Base-by-base conservation (phyloP, 2,329 filamentous ascomycete species). In the Beauveria sp. region DNA sequence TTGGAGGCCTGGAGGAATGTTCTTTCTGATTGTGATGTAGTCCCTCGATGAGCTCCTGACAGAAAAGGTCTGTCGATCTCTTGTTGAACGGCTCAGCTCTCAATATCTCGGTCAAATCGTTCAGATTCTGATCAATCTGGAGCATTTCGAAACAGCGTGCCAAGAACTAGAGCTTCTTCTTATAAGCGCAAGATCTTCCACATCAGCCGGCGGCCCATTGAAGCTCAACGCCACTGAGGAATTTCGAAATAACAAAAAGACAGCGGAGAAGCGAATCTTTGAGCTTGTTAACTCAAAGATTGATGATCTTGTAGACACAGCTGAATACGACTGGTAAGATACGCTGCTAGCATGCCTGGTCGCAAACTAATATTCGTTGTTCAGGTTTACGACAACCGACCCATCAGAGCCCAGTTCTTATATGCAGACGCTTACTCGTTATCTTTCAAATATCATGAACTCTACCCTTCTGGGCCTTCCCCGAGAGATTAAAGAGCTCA, bases 221-320 rank as follows among this genome's bases (percentile, higher is more conserved):
- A 85, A 86, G 4, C 80, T 97, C 5, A 83, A 83, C 28, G 94
- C 96, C 0, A 97, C 94, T 0, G 88, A 91, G 66, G 84, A 91
- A 63, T 99, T 99, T 73, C 83, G 86, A 46, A 87, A 83, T 68
- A 92, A 96, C 71, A 97, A 97, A 76, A 97, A 97, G 77, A 92
- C 89, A 1, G 94, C 94, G 0, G 93, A 97, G 71, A 96, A 97
- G 76, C 89, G 96, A 40, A 97, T 99, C 62, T 99, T 99, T 70
- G 96, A 99, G 75, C 83, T 99, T 0, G 94, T 99, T 64, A 97
- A 99, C 76, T 96, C 90, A 61, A 99, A 99, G 78, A 97, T 99
- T 68, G 93, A 97, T 70, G 94, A 99, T 71, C 83, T 99, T 12
- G 90, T 99, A 59, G 93, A 97, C 68, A 97, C 92, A 0, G 93